Percentiles rank a stretch among this genome's conserved stretches.
Evolutionary conservation across 2,329 filamentous ascomycete species (phyloP).

Genomic region (Penicillium sp.): DNA sequence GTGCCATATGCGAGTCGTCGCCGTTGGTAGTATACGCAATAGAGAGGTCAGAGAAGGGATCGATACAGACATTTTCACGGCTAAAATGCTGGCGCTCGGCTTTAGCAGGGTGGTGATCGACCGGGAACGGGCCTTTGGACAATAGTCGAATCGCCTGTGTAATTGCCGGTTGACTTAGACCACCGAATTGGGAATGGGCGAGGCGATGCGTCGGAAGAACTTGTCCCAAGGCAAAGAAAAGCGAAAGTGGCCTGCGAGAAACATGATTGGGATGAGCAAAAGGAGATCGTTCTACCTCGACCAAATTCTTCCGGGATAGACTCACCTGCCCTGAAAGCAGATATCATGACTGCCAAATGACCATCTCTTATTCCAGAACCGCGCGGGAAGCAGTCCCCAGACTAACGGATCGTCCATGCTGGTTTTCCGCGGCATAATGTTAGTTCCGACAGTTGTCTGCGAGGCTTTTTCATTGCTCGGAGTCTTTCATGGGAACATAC

Average conservation of each 20-base stretch:
- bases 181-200: conserved; percentile 76
- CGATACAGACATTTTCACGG: conserved; percentile 46
- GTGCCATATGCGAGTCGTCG: conserved; percentile 61
- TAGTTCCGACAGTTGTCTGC: conserved; percentile 24
- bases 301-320: background rate
- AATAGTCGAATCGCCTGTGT: conserved; percentile 82
- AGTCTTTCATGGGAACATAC: conserved; percentile 60
- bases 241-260: conserved; percentile 60
- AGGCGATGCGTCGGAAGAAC: conserved; percentile 85
- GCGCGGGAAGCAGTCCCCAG: conserved; percentile 83
- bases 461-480: conserved; percentile 20
- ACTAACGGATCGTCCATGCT: conserved; percentile 93
- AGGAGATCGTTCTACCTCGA: background rate
- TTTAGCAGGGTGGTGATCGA: conserved; percentile 47
- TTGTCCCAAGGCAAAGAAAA: conserved; percentile 88
- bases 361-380: conserved; percentile 80
- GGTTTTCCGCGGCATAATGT: conserved; percentile 30
- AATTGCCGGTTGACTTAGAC: conserved; percentile 87
- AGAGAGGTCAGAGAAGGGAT: conserved; percentile 49
- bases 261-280: conserved; percentile 7
- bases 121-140: conserved; percentile 64
- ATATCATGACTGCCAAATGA: conserved; percentile 91
- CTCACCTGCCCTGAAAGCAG: conserved; percentile 83
- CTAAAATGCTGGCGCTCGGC: conserved; percentile 42
- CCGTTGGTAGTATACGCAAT: conserved; percentile 45